These are phyloP conservation scores for Haematococcus sp. DNA, from an alignment of 139 green algal species.

Conservation along the genomic window DNA sequence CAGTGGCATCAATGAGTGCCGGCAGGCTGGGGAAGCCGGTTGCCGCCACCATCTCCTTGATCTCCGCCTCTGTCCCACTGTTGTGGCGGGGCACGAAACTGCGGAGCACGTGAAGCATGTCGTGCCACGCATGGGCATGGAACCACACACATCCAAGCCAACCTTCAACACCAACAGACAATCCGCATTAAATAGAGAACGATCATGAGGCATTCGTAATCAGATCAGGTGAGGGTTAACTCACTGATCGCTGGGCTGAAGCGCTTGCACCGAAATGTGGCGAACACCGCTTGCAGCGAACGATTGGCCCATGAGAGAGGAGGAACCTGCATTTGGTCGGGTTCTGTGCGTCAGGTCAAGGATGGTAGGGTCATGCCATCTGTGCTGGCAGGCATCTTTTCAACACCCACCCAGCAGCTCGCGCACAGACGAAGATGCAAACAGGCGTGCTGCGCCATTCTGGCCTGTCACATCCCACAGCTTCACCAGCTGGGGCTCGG, in stretches of 20 bases:
- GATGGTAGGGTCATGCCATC: neutral
- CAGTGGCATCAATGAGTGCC: constrained; percentile 91
- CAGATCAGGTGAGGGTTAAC: constrained; percentile 15
- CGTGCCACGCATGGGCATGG: neutral
- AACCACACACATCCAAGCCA: neutral
- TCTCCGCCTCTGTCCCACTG: constrained; percentile 75
- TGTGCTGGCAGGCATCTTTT: neutral
- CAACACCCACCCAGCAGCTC: neutral
- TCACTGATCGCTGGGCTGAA: constrained; percentile 77
- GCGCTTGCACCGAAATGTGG: constrained; percentile 66
- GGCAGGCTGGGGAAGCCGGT: constrained; percentile 85
- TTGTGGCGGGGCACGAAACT: constrained; percentile 97
- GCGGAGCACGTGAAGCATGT: neutral
- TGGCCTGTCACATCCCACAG: constrained; percentile 22
- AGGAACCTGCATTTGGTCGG: neutral
- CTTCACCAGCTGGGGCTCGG: constrained; percentile 11
- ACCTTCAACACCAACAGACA: neutral
- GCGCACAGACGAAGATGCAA: neutral
- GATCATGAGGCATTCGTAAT: neutral
- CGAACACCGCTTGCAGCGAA: constrained; percentile 42
- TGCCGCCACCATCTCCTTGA: constrained; percentile 78
- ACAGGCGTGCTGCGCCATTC: constrained; percentile 7
- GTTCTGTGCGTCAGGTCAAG: neutral
- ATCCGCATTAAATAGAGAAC: neutral
- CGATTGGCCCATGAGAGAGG: neutral